Conservation (phyloP, 2,329 filamentous ascomycete genomes). For the Curvularia spicifera region DNA sequence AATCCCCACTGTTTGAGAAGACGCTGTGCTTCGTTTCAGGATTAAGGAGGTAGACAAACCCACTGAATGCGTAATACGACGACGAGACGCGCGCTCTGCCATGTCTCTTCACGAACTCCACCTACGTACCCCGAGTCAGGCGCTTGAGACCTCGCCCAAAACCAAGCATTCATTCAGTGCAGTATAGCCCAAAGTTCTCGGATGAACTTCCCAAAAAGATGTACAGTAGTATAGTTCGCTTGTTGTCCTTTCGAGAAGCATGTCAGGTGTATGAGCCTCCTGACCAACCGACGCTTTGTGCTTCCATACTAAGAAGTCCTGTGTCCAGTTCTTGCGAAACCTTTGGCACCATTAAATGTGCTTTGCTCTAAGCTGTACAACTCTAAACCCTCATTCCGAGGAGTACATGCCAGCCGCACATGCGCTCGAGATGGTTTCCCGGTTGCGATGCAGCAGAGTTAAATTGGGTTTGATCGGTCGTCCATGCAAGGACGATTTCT, state of each 20-base stretch:
- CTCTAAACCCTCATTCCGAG: neutral
- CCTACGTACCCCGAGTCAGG: neutral
- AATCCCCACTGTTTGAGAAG: constrained; percentile 6
- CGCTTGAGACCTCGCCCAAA: constrained; percentile 1
- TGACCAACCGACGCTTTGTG: neutral
- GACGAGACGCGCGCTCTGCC: constrained; percentile 7
- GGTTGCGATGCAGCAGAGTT: neutral
- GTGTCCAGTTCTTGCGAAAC: neutral
- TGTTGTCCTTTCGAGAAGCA: neutral
- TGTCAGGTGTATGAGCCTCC: neutral
- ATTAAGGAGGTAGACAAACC: neutral
- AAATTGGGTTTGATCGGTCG: neutral
- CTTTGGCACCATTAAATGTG: neutral
- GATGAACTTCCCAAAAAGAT: neutral
- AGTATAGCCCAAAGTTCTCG: neutral
- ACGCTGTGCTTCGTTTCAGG: constrained; percentile 13
- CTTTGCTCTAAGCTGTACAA: neutral
- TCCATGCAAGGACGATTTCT: neutral
- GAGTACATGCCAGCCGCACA: neutral
- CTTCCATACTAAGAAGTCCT: neutral
- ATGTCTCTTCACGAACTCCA: constrained; percentile 6
- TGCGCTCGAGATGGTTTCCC: neutral
- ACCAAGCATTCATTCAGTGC: constrained; percentile 1
- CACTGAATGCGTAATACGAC: constrained; percentile 8
- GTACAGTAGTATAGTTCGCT: no score